Evolutionary conservation across 2,329 filamentous ascomycete genomes (phyloP).

Genomic region (Hymenoscyphus salicellus): DNA sequence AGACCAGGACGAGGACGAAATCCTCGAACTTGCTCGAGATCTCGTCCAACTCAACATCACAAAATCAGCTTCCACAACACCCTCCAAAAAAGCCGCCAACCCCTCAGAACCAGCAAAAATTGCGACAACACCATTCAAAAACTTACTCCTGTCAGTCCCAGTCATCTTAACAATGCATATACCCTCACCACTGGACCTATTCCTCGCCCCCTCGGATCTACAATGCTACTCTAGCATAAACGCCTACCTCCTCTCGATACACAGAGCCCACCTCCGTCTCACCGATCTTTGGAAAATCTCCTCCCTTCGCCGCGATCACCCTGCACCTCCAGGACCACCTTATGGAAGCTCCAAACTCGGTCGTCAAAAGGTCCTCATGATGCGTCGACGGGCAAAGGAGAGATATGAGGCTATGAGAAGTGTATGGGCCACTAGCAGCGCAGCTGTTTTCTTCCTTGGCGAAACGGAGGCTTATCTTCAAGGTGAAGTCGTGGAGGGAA

Average conservation of each 20-base stretch:
- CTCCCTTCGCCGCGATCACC: slow-evolving; percentile 72
- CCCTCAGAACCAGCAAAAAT: slow-evolving; percentile 18
- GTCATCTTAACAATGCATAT: slow-evolving; percentile 70
- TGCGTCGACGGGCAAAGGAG: slow-evolving; percentile 61
- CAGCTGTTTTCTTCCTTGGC: slow-evolving; percentile 82
- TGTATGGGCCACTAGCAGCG: slow-evolving; percentile 86
- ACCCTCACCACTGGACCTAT: slow-evolving; percentile 78
- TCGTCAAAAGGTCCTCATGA: slow-evolving; percentile 55
- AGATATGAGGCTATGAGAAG: slow-evolving; percentile 70
- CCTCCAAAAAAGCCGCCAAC: slow-evolving; percentile 34
- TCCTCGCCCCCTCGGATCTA: slow-evolving; percentile 73
- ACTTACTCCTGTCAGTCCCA: slow-evolving; percentile 76
- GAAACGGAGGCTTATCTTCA: slow-evolving; percentile 88
- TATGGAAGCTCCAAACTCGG: slow-evolving; percentile 60
- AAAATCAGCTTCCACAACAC: slow-evolving; percentile 43
- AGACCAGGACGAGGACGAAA: slow-evolving; percentile 71
- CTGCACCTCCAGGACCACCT: slow-evolving; percentile 64
- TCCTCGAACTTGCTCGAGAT: slow-evolving; percentile 77
- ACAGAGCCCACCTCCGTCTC: slow-evolving; percentile 79
- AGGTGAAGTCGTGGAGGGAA: slow-evolving; percentile 77
- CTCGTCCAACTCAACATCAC: slow-evolving; percentile 66
- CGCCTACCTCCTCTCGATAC: slow-evolving; percentile 80
- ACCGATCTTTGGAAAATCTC: slow-evolving; percentile 85
- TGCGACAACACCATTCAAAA: slow-evolving; percentile 62
- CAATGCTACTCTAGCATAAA: slow-evolving; percentile 81